Percentiles rank a stretch among this genome's conserved stretches.
Conservation (phyloP, 2,329 filamentous ascomycete genomes). For the Ambrosiella cleistominuta region DNA sequence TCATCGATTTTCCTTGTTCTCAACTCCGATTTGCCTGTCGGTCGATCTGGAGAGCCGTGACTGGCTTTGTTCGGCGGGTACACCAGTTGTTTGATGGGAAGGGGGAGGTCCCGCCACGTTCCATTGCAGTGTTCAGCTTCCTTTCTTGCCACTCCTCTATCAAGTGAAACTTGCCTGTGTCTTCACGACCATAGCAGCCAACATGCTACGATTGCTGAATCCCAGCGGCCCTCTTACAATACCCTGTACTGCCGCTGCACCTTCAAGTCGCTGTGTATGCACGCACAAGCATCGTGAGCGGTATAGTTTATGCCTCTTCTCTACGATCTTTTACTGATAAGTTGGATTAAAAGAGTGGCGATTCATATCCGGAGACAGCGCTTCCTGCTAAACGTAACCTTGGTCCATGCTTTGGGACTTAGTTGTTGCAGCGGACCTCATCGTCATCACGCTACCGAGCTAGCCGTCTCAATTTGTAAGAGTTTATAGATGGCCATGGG, state of each 20-base stretch:
- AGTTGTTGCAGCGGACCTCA: background rate
- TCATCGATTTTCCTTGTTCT: background rate
- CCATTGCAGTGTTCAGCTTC: background rate
- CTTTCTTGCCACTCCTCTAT: background rate
- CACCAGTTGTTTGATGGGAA: background rate
- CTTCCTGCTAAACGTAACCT: background rate
- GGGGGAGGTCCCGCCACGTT: background rate
- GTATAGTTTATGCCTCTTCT: constrained; percentile 4
- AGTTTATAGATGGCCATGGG: background rate
- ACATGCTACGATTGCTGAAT: background rate
- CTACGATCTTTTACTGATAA: no score
- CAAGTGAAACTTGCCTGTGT: background rate
- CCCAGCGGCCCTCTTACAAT: background rate
- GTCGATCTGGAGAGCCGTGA: background rate
- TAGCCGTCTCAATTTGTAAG: background rate
- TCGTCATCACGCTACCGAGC: background rate
- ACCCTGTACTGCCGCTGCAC: background rate
- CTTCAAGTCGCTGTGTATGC: background rate
- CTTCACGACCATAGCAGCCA: background rate
- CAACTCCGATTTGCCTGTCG: background rate
- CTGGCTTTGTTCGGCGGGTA: background rate
- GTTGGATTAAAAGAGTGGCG: no score
- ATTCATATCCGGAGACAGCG: background rate
- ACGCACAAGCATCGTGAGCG: constrained; percentile 1
- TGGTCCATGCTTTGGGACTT: background rate